phyloP scores from a whole-genome alignment of 805 yeast genomes.

The Scheffersomyces amazonensis region DNA sequence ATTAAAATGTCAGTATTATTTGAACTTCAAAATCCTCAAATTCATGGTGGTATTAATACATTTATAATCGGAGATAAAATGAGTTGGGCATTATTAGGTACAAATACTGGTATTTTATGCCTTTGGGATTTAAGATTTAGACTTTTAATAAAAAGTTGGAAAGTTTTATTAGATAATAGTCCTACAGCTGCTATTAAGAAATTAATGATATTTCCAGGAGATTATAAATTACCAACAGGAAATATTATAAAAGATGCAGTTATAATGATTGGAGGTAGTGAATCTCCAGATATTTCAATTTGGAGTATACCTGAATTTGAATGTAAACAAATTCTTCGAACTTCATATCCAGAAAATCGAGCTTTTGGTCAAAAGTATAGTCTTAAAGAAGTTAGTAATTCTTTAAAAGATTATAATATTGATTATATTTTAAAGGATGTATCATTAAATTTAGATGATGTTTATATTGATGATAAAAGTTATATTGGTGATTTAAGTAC shows the following conservation, averaged over 20 bases:
- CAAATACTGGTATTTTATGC: slow-evolving; percentile 67
- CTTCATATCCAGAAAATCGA: background rate
- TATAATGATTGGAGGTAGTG: slow-evolving; percentile 9
- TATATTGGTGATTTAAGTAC: background rate
- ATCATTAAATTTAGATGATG: slow-evolving; percentile 2
- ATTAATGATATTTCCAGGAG: slow-evolving; percentile 43
- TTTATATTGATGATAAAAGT: slow-evolving; percentile 14
- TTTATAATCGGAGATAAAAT: slow-evolving; percentile 53
- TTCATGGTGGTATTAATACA: slow-evolving; percentile 64
- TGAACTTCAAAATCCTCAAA: slow-evolving; percentile 50
- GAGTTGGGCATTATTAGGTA: slow-evolving; percentile 73
- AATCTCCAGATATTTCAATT: slow-evolving; percentile 49
- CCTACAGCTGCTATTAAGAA: slow-evolving; percentile 32
- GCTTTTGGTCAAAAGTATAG: slow-evolving; percentile 17
- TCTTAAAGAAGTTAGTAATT: slow-evolving; percentile 17
- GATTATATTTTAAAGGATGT: slow-evolving; percentile 16
- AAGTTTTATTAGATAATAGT: slow-evolving; percentile 32
- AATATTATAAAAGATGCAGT: slow-evolving; percentile 2
- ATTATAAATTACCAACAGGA: slow-evolving; percentile 18
- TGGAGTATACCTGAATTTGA: slow-evolving; percentile 73
- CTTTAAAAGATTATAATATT: slow-evolving; percentile 9
- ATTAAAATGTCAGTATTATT: slow-evolving; percentile 46
- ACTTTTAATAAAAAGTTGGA: slow-evolving; percentile 59
- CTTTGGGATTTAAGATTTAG: slow-evolving; percentile 81
- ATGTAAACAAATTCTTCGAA: slow-evolving; percentile 41